A percentile compares a stretch with the other conserved stretches of the same genome.
These are phyloP conservation scores for Apiospora kogelbergensis DNA, from an alignment of 2,329 filamentous ascomycete genomes.

Conservation along the genomic window DNA sequence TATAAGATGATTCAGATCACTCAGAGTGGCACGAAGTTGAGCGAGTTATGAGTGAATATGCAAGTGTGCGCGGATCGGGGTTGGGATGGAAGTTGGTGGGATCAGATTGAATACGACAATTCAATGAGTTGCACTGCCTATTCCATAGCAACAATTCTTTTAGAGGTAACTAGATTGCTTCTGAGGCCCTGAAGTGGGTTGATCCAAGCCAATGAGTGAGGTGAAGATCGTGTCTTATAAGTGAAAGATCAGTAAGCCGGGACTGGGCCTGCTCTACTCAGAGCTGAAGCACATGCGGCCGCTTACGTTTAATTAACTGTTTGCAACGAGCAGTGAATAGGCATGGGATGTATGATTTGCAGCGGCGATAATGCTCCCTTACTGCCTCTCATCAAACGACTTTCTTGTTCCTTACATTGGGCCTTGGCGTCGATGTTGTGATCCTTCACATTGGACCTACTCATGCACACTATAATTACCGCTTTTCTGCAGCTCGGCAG, in stretches of 20 bases:
- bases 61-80: not conserved
- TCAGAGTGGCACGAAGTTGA: not conserved
- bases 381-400: not conserved
- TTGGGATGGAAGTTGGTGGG: not conserved
- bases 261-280: not conserved
- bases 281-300: not conserved
- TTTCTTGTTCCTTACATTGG: not conserved
- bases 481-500: not conserved
- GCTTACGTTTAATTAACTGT: not conserved
- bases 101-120: not conserved
- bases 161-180: not conserved
- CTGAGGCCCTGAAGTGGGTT: not conserved
- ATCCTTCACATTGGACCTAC: not conserved
- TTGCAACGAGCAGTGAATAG: not conserved
- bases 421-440: not conserved
- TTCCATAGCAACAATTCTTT: too few relatives aligned
- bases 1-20: too few relatives aligned
- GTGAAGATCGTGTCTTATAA: not conserved
- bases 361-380: not conserved
- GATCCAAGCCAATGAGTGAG: not conserved
- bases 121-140: too few relatives aligned
- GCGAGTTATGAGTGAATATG: not conserved
- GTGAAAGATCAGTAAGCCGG: too few relatives aligned
- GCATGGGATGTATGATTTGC: not conserved
- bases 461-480: not conserved